Conservation (phyloP, 306 rosid species). For the Luffa acutangula region DNA sequence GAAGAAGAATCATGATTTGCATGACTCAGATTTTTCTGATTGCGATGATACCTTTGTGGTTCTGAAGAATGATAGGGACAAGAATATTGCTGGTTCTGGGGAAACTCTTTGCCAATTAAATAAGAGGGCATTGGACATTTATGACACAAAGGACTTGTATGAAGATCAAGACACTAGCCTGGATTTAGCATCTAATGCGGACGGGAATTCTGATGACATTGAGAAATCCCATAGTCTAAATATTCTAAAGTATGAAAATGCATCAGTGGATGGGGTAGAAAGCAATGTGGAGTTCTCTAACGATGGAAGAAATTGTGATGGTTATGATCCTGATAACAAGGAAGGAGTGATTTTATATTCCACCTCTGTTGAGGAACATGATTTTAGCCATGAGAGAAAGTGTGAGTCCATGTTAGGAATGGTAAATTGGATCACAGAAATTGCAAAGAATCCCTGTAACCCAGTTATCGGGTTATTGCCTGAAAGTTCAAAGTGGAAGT, state of each 20-base stretch:
- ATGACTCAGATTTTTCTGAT: constrained; percentile 8
- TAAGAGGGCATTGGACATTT: background rate
- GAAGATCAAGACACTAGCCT: constrained; percentile 13
- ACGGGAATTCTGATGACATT: background rate
- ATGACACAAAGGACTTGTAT: background rate
- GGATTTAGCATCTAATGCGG: constrained; percentile 1
- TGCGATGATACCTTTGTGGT: constrained; percentile 19
- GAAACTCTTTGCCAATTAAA: background rate
- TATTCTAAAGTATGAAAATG: background rate
- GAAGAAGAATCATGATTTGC: constrained; percentile 14
- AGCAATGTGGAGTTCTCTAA: constrained; percentile 14
- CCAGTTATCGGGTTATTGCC: constrained; percentile 44
- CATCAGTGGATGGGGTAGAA: constrained; percentile 10
- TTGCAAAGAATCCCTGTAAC: constrained; percentile 55
- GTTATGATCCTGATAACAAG: background rate
- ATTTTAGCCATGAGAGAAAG: constrained; percentile 24
- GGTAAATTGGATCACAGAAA: constrained; percentile 39
- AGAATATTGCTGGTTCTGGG: constrained; percentile 5
- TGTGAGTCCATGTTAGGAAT: constrained; percentile 26
- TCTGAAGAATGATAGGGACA: background rate
- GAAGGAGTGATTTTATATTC: constrained; percentile 25
- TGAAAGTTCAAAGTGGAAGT: constrained; percentile 50
- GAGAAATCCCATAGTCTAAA: background rate
- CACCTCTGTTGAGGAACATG: constrained; percentile 9
- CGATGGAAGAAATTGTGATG: constrained; percentile 12